Conservation (phyloP, 768 basidiomycete species). For the Boletus edulis region DNA sequence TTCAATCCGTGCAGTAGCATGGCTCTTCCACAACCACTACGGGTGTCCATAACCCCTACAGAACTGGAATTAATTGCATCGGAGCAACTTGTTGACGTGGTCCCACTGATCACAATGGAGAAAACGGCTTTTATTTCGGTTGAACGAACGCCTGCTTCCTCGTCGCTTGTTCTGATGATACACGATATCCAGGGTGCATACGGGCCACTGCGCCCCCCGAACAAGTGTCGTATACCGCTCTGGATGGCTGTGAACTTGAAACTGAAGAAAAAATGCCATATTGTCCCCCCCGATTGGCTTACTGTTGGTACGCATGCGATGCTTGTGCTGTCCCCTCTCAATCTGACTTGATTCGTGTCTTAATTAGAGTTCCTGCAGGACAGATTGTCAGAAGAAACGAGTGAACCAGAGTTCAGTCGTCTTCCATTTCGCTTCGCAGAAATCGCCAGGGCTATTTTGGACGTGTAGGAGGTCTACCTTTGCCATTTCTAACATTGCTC, state of each 20-base stretch:
- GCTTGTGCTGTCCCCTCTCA: background rate
- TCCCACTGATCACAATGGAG: conserved; percentile 89
- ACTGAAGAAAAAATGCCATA: conserved; percentile 90
- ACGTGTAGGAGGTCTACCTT: conserved; percentile 60
- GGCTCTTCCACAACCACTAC: conserved; percentile 74
- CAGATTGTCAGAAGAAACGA: conserved; percentile 70
- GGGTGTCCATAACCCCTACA: conserved; percentile 71
- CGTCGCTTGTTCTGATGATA: conserved; percentile 5
- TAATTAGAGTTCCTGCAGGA: conserved; percentile 86
- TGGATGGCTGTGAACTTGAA: conserved; percentile 97
- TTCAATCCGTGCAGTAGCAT: conserved; percentile 27
- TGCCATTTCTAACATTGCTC: background rate
- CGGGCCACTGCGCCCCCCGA: conserved; percentile 89
- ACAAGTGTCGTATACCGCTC: conserved; percentile 80
- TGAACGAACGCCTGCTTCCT: conserved; percentile 32
- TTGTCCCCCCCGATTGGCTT: conserved; percentile 89
- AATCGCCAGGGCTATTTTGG: conserved; percentile 88
- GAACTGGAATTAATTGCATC: conserved; percentile 89
- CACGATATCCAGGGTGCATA: conserved; percentile 68
- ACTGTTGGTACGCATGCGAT: conserved; percentile 60
- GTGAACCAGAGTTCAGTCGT: conserved; percentile 67
- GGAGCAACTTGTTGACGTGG: conserved; percentile 80
- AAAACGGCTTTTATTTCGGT: conserved; percentile 88
- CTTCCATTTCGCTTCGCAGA: conserved; percentile 90
- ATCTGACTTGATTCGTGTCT: background rate